phyloP scores from a whole-genome alignment of 2,329 filamentous ascomycete genomes.

The Claviceps citrina region DNA sequence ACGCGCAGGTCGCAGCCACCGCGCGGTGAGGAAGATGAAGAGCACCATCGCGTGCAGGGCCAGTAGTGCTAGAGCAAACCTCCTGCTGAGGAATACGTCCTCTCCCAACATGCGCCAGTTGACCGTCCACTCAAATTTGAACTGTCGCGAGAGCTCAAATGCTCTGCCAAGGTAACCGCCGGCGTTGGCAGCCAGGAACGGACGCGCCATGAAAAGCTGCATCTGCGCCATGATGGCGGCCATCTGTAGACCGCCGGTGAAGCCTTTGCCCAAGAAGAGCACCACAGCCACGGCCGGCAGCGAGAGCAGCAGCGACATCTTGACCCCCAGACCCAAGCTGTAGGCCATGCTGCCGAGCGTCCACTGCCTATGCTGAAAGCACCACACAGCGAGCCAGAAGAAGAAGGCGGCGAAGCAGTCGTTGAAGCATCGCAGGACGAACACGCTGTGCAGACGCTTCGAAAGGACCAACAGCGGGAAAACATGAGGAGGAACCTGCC shows the following conservation, averaged over 20 bases:
- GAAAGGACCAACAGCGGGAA: conserved; percentile 75
- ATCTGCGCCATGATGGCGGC: conserved; percentile 58
- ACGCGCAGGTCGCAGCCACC: conserved; percentile 58
- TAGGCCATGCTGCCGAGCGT: conserved; percentile 57
- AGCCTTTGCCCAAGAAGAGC: conserved; percentile 57
- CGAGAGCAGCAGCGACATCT: conserved; percentile 80
- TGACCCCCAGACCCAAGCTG: conserved; percentile 71
- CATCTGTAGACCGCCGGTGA: conserved; percentile 48
- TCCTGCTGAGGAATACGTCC: conserved; percentile 53
- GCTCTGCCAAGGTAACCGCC: conserved; percentile 63
- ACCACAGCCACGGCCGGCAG: conserved; percentile 68
- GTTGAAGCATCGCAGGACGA: conserved; percentile 85
- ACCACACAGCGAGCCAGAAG: conserved; percentile 66
- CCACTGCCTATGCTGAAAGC: conserved; percentile 63
- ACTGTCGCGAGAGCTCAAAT: conserved; percentile 81
- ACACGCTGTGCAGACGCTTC: conserved; percentile 87
- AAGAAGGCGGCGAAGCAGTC: conserved; percentile 79
- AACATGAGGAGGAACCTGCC: conserved; percentile 73
- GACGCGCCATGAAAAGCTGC: conserved; percentile 52
- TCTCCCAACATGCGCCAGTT: conserved; percentile 97
- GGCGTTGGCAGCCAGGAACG: conserved; percentile 53
- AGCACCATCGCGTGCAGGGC: conserved; percentile 51
- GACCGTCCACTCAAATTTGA: conserved; percentile 96
- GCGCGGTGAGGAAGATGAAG: conserved; percentile 44
- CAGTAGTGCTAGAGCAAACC: conserved; percentile 55